Percentiles rank a stretch among this genome's conserved stretches.
Evolutionary conservation across 2,329 filamentous ascomycete genomes (phyloP).

Genomic region (Ophiocordyceps polyrhachis-furcata): DNA sequence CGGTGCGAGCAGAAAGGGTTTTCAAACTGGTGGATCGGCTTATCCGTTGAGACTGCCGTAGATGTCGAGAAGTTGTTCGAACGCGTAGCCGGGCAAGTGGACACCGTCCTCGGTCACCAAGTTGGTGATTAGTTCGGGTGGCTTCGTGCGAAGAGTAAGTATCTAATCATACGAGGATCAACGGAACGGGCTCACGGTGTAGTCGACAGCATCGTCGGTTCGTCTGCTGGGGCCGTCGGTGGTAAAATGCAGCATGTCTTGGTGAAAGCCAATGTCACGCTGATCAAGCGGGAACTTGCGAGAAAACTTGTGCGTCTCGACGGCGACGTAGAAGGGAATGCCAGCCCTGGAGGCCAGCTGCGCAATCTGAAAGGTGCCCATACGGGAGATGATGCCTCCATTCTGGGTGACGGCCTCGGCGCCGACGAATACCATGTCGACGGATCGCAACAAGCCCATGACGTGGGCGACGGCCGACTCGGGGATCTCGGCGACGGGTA

Average conservation of each 20-base stretch:
- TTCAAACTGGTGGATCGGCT: slow-evolving; percentile 1
- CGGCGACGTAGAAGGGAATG: slow-evolving; percentile 75
- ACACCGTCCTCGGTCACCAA: slow-evolving; percentile 63
- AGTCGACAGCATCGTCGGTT: slow-evolving; percentile 44
- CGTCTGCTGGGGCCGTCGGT: slow-evolving; percentile 28
- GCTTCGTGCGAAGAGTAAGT: slow-evolving; percentile 18
- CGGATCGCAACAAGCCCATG: slow-evolving; percentile 33
- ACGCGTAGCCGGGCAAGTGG: slow-evolving; percentile 49
- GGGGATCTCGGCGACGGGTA: slow-evolving; percentile 53
- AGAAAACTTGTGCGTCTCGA: slow-evolving; percentile 94
- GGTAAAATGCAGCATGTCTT: slow-evolving; percentile 58
- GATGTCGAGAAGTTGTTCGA: slow-evolving; percentile 51
- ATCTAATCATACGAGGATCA: not conserved
- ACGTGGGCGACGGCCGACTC: slow-evolving; percentile 57
- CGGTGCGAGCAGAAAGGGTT: not conserved
- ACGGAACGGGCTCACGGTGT: slow-evolving; percentile 34
- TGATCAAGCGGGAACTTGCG: slow-evolving; percentile 69
- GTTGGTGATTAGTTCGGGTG: slow-evolving; percentile 49
- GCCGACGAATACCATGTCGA: slow-evolving; percentile 49
- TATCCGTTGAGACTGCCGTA: slow-evolving; percentile 23
- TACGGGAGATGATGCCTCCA: slow-evolving; percentile 74
- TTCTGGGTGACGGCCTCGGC: slow-evolving; percentile 86
- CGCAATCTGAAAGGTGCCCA: slow-evolving; percentile 77
- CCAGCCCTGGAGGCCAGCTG: slow-evolving; percentile 51
- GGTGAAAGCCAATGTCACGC: slow-evolving; percentile 60